Base-by-base conservation (phyloP, 805 yeast genomes). In the Crinitomyces ghanaensis region DNA sequence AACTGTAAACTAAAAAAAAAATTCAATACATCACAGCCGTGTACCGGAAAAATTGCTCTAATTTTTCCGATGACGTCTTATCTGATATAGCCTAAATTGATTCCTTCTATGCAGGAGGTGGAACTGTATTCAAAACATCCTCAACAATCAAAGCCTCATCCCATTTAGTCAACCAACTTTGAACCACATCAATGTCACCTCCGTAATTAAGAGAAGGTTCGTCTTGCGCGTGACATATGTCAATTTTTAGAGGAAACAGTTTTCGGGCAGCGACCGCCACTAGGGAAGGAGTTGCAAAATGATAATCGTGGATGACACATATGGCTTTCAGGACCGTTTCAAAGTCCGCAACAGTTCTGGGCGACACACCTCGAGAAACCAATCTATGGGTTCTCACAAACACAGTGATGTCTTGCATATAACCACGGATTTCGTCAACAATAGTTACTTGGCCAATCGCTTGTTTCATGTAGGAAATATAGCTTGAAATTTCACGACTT, bases 171-270 rank as follows among this genome's bases (percentile, higher is more conserved):
- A 69, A 44, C 48, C 72, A 50, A 31, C 59, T 62, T 13, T 51
- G 48, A 4, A 66, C 59, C 12, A 70, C 37, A 7, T 47, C 56
- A 9, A 55, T 39, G 39, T 73, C 77, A 28, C 77, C 66, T 1
- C 82, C 81, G 53, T 72, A 75, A 27, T 61, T 53, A 20, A 72
- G 45, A 2, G 72, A 57, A 0, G 74, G 66, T 42, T 75, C 82
- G 17, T 67, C 60, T 12, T 54, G 54, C 0, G 71, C 56, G 2
- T 46, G 37, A 2, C 59, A 42, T 14, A 70, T 34, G 6, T 49
- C 51, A 5, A 75, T 52, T 28, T 65, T 61, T 24, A 69, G 49
- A 0, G 80, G 77, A 11, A 72, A 50, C 9, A 67, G 38, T 36
- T 66, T 65, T 16, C 62, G 54, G 1, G 70, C 68, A 0, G 77